phyloP scores from a whole-genome alignment of 2,329 filamentous ascomycete genomes.

The Diplodia seriata region DNA sequence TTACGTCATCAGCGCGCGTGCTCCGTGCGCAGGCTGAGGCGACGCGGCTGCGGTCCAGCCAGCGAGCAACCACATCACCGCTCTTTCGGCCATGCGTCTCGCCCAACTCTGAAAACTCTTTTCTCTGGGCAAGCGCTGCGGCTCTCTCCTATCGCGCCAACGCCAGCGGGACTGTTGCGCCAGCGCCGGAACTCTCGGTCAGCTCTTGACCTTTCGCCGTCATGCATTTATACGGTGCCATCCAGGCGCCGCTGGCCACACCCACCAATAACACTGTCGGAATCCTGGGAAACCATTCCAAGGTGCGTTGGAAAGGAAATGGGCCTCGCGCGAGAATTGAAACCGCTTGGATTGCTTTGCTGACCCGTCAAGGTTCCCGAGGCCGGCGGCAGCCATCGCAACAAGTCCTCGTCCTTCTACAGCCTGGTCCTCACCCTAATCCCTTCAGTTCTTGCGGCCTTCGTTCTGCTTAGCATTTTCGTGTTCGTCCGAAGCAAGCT shows the following conservation, averaged over 20 bases:
- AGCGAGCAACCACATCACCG: conserved; percentile 23
- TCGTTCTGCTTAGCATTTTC: conserved; percentile 61
- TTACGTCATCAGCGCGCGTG: conserved; percentile 6
- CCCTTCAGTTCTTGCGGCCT: conserved; percentile 59
- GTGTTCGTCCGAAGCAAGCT: conserved; percentile 57
- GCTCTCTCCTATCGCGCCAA: neutral
- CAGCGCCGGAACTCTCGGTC: neutral
- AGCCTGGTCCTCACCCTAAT: conserved; percentile 59
- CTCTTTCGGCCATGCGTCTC: conserved; percentile 10
- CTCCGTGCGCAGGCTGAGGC: conserved; percentile 8
- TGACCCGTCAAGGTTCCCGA: conserved; percentile 25
- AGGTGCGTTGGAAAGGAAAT: neutral
- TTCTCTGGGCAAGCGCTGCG: neutral
- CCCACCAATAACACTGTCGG: neutral
- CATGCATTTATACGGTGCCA: conserved; percentile 16
- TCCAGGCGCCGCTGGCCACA: conserved; percentile 12
- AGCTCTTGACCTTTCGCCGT: conserved; percentile 9
- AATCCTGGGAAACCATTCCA: neutral
- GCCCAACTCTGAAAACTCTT: conserved; percentile 16
- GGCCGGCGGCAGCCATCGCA: conserved; percentile 30
- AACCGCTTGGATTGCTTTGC: neutral
- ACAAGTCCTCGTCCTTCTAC: conserved; percentile 49
- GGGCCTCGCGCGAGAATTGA: neutral
- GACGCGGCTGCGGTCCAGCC: conserved; percentile 15
- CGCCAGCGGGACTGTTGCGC: neutral